Evolutionary conservation across 768 basidiomycete genomes (phyloP), one percentile per base, ranked within the genome.

Genomic region (Podaxis carcinomalis): DNA sequence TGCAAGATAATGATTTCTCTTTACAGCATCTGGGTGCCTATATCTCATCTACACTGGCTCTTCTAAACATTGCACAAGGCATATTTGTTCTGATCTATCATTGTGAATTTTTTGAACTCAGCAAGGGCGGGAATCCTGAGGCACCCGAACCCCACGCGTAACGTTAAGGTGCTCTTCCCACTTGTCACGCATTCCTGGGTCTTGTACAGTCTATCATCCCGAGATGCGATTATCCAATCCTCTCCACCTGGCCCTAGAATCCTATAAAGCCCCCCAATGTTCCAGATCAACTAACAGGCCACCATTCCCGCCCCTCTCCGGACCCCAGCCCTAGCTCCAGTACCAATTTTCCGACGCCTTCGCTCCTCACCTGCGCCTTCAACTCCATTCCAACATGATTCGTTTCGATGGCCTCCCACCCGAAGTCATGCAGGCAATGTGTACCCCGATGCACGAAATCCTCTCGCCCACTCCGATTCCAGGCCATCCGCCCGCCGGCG

Each of bases 391-490:
- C 62, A 67, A 62, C 57, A 91, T 91, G 89, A 91, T 92, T 69
- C 84, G 89, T 56, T 90, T 91, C 78, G 89, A 91, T 71, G 82
- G 78, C 58, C 76, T 91, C 63, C 80, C 89, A 11, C 83, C 85
- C 28, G 89, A 90, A 67, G 87, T 91, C 52, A 84, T 88, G 80
- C 87, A 90, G 70, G 86, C 90, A 5, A 89, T 92, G 85, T 90
- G 89, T 75, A 92, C 89, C 0, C 90, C 90, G 0, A 90, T 92
- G 90, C 89, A 92, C 73, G 80, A 82, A 64, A 83, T 92, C 68
- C 76, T 90, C 11, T 61, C 78, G 0, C 79, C 81, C 35, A 73
- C 75, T 46, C 49, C 72, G 51, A 61, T 68, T 44, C 51, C 69
- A 56, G 61, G 66, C 4, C 65, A 68, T 46, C 56, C 66, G 14